Base-by-base conservation (phyloP, 768 basidiomycete genomes). In the Lyophyllum atratum region DNA sequence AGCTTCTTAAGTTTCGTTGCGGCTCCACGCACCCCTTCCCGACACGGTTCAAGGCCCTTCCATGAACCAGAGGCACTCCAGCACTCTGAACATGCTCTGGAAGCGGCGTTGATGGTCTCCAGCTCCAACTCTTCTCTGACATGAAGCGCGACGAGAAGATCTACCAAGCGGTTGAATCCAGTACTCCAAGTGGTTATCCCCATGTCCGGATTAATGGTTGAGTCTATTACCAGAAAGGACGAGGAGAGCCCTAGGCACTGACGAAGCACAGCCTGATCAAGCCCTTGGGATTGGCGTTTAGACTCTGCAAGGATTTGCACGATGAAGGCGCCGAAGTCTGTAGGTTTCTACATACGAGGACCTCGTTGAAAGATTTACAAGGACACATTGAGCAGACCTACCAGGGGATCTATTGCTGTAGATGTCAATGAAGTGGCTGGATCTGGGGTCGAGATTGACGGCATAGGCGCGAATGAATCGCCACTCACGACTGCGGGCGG, bases 161-260 rank as follows among this genome's bases (percentile, higher is more conserved):
- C 91, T 26, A 90, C 84, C 26, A 93, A 78, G 11, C 82, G 76
- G 69, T 78, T 79, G 65, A 93, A 82, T 2, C 91, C 91, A 6
- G 74, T 72, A 56, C 75, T 78, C 91, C 91, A 93, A 9, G 85
- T 81, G 14, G 64, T 59, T 24, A 85, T 71, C 0, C 90, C 92
- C 0, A 66, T 66, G 33, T 80, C 79, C 0, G 83, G 76, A 64
- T 85, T 84, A 60, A 78, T 90, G 55, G 84, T 85, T 0, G 81
- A 79, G 71, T 93, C 91, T 12, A 90, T 85, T 56, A 93, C 68
- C 44, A 92, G 82, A 66, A 87, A 91, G n/a, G 90, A 89, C 1
- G 91, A 86, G 14, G 91, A 81, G 37, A 92, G 83, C 15, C 79
- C 79, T 46, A 92, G 74, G 65, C 85, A 88, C 34, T 82, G 82